Percentiles rank a stretch among this genome's conserved stretches.
Conservation (phyloP, 805 yeast species). For the Hanseniaspora valbyensis region DNA sequence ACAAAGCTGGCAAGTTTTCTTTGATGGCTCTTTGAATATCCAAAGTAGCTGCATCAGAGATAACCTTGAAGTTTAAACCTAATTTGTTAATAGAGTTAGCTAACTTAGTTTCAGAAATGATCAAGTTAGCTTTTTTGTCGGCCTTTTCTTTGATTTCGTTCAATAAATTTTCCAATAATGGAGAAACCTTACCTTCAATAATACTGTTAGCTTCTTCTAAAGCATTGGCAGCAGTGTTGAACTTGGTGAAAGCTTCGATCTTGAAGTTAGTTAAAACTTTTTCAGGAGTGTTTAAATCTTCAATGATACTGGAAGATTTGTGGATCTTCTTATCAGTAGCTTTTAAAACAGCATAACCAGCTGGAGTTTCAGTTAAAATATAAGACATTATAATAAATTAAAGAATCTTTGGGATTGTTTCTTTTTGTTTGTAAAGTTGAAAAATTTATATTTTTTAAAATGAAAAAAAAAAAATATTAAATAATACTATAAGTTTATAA, state of each 20-base stretch:
- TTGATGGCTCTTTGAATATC: slow-evolving; percentile 93
- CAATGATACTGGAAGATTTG: slow-evolving; percentile 63
- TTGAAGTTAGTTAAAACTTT: slow-evolving; percentile 84
- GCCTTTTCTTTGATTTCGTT: slow-evolving; percentile 49
- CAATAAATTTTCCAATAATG: slow-evolving; percentile 64
- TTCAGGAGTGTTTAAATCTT: slow-evolving; percentile 71
- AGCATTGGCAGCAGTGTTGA: slow-evolving; percentile 88
- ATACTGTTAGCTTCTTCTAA: slow-evolving; percentile 88
- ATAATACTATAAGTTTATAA: neutral
- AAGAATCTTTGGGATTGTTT: neutral
- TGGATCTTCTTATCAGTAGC: slow-evolving; percentile 95
- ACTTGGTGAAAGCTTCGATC: slow-evolving; percentile 90
- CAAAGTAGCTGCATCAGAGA: slow-evolving; percentile 87
- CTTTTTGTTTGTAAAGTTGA: neutral
- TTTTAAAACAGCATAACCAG: slow-evolving; percentile 95
- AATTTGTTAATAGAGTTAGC: slow-evolving; percentile 94
- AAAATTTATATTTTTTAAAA: no score
- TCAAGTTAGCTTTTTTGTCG: slow-evolving; percentile 73
- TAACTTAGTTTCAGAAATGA: slow-evolving; percentile 89
- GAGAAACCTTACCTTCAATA: slow-evolving; percentile 87
- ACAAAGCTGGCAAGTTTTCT: slow-evolving; percentile 82
- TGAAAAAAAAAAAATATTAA: neutral
- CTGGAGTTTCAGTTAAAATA: slow-evolving; percentile 95
- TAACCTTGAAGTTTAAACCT: slow-evolving; percentile 76
- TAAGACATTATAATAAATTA: slow-evolving; percentile 48